Base-by-base conservation (phyloP, 1,139 yeast genomes). In the Candida pseudoviswanathii region DNA sequence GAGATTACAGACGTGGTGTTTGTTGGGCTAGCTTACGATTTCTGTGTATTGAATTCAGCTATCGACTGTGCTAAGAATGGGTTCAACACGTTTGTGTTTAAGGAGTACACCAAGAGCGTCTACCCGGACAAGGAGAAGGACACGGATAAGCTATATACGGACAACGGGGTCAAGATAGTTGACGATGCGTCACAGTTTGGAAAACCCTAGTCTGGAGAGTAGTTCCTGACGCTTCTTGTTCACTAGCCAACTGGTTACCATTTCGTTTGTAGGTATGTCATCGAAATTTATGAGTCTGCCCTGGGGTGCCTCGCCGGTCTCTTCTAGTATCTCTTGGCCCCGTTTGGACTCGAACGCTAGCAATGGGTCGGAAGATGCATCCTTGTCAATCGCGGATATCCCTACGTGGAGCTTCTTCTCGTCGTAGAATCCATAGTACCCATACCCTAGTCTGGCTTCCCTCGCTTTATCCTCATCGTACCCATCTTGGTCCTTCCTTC, bases 11-110 rank as follows among this genome's bases (percentile, higher is more conserved):
- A 84, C 46, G 90, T 91, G 4, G 83, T 76, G 45, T 77, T 89
- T 31, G 95, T 85, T 1, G 98, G 98, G 0, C 61, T 92, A 31
- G 97, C 97, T 0, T 82, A 83, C 54, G 98, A 92, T 63, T 90
- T 71, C 64, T 92, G 98, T 65, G 97, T 92, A 6, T 69, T 81
- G 57, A 75, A 83, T 60, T 86, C 96, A 0, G 90, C 96, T 1
- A 62, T 82, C 31, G 96, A 91, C 54, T 77, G 91, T 33, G 80
- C 78, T 0, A 66, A 65, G 9, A 58, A 73, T 25, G 96, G 96
- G 0, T 90, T 78, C 63, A 67, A 77, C 4, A 83, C 96, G 0
- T 73, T 62, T 48, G 89, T 92, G 2, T 57, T 89, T 8, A 72
- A 73, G 51, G 80, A 81, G 30, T 81, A 81, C 42, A 75, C 70